Percentiles rank a stretch among this genome's conserved stretches.
These are phyloP conservation scores for Colletotrichum sp. DNA, from an alignment of 2,329 filamentous ascomycete genomes.

Conservation along the genomic window DNA sequence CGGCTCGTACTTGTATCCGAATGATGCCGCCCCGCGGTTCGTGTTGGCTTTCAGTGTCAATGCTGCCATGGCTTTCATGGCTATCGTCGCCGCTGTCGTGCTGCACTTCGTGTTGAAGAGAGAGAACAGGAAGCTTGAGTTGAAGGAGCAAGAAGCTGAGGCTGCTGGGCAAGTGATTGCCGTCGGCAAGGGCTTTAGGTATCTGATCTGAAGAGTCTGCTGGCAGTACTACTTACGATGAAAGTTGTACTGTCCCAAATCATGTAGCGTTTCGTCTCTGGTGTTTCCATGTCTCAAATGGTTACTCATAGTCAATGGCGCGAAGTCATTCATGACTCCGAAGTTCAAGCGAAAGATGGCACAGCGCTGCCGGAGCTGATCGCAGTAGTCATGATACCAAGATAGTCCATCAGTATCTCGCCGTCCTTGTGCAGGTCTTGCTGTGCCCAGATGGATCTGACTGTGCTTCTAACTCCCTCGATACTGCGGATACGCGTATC, in stretches of 20 bases:
- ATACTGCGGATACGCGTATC: slow-evolving; percentile 26
- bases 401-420: slow-evolving; percentile 33
- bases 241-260: accelerated
- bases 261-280: accelerated
- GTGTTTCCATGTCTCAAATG: background rate
- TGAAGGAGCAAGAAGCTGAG: slow-evolving; percentile 21
- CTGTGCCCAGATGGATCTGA: slow-evolving; percentile 36
- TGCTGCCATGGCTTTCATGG: slow-evolving; percentile 25
- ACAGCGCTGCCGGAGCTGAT: background rate
- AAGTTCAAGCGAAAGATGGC: background rate
- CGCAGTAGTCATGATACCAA: slow-evolving; percentile 24
- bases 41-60: slow-evolving; percentile 28
- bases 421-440: slow-evolving; percentile 34
- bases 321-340: accelerated
- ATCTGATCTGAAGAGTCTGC: slow-evolving; percentile 3
- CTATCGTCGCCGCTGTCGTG: slow-evolving; percentile 22
- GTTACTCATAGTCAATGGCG: accelerated
- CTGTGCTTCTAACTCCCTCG: slow-evolving; percentile 20
- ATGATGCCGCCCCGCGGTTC: slow-evolving; percentile 25
- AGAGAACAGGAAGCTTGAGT: slow-evolving; percentile 25
- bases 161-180: background rate
- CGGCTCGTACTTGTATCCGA: slow-evolving; percentile 28
- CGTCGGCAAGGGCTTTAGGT: slow-evolving; percentile 21
- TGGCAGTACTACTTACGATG: accelerated
- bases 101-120: slow-evolving; percentile 24